Conservation (phyloP, 2,329 filamentous ascomycete species). For the Chaetomium sp. region DNA sequence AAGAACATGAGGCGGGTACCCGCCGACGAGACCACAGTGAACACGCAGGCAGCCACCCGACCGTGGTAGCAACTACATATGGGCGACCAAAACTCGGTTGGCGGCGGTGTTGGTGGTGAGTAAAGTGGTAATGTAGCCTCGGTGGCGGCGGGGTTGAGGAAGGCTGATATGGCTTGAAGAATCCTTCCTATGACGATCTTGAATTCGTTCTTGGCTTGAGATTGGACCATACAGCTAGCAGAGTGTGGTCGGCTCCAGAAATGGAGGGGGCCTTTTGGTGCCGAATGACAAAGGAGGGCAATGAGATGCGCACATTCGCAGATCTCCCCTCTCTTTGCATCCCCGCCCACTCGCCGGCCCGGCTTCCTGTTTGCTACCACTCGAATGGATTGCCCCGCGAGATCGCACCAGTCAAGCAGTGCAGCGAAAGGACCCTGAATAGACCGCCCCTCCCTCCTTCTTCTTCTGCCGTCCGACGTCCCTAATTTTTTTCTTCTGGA, state of each 20-base stretch:
- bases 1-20: too few relatives aligned
- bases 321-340: not conserved
- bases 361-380: conserved; percentile 8
- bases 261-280: not conserved
- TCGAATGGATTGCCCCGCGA: conserved; percentile 2
- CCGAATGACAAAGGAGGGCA: not conserved
- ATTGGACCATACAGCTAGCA: not conserved
- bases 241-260: not conserved
- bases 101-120: not conserved
- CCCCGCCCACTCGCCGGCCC: not conserved
- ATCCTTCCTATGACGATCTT: not conserved
- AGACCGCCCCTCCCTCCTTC: too few relatives aligned
- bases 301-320: not conserved
- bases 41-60: too few relatives aligned
- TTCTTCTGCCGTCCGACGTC: too few relatives aligned
- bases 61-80: too few relatives aligned
- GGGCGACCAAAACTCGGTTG: not conserved
- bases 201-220: not conserved
- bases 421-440: not conserved
- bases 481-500: too few relatives aligned
- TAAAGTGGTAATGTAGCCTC: not conserved
- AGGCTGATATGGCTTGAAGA: not conserved
- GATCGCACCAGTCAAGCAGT: not conserved
- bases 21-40: too few relatives aligned
- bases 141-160: not conserved